Conservation (phyloP, 108 stramenopile genomes). For the Schizochytrium sp. region DNA sequence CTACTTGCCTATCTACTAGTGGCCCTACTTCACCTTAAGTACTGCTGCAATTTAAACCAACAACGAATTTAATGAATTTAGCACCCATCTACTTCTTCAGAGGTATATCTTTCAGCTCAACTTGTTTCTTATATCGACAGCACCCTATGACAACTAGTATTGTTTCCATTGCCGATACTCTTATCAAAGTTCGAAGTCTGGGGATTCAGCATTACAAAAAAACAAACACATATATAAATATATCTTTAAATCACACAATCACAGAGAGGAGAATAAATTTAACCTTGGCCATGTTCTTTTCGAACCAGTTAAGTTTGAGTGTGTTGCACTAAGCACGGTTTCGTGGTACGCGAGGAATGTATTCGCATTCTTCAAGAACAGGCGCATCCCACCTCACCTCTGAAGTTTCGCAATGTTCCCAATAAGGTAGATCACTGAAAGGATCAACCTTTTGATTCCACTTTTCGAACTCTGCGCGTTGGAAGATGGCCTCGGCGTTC, state of each 20-base stretch:
- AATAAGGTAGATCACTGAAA: slow-evolving; percentile 35
- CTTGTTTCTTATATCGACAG: no score
- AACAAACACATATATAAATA: background rate
- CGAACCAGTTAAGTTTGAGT: background rate
- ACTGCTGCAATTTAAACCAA: no score
- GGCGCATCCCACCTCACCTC: slow-evolving; percentile 12
- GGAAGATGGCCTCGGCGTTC: background rate
- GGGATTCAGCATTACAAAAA: background rate
- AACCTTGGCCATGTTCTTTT: background rate
- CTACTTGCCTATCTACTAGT: no score
- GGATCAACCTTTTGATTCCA: background rate
- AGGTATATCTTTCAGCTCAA: no score
- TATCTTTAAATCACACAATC: no score
- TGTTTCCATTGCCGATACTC: no score
- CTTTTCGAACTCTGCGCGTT: slow-evolving; percentile 25
- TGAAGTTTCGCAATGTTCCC: slow-evolving; percentile 21
- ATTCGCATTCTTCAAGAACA: slow-evolving; percentile 21
- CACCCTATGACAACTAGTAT: no score
- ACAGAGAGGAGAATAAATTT: background rate
- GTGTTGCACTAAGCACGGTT: background rate
- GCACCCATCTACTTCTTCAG: no score
- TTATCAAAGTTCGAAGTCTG: no score
- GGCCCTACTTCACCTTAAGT: no score
- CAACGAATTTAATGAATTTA: no score
- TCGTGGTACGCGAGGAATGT: slow-evolving; percentile 45